These are phyloP conservation scores for Chaetoscypha palmicola DNA, from an alignment of 2,329 filamentous ascomycete genomes.

Conservation along the genomic window DNA sequence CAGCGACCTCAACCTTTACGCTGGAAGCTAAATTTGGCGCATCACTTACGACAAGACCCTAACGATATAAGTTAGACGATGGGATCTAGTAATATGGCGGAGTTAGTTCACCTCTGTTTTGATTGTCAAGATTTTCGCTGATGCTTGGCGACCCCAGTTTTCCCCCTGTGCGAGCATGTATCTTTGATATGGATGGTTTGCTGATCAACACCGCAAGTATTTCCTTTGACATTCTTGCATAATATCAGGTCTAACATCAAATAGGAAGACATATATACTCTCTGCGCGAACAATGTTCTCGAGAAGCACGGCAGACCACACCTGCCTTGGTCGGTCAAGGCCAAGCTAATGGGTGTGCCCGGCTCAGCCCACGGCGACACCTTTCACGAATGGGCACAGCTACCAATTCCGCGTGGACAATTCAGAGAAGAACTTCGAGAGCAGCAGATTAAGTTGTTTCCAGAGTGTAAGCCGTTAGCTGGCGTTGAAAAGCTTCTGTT, in stretches of 20 bases:
- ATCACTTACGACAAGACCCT: too few relatives aligned
- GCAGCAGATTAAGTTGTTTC: constrained; percentile 68
- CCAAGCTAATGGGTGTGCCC: constrained; percentile 51
- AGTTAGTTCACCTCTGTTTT: too few relatives aligned
- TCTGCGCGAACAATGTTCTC: constrained; percentile 76
- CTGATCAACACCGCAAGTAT: constrained; percentile 69
- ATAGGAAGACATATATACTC: constrained; percentile 75
- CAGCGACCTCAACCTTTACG: too few relatives aligned
- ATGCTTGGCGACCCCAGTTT: too few relatives aligned
- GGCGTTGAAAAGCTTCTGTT: constrained; percentile 65
- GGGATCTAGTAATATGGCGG: too few relatives aligned
- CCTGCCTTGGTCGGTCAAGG: constrained; percentile 93
- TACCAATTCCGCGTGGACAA: constrained; percentile 67
- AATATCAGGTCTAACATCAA: not conserved
- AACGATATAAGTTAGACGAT: too few relatives aligned
- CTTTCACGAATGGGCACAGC: constrained; percentile 72
- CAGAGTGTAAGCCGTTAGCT: constrained; percentile 65
- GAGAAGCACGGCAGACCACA: constrained; percentile 63
- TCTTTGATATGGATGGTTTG: constrained; percentile 98
- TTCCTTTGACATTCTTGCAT: not conserved
- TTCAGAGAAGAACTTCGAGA: constrained; percentile 53
- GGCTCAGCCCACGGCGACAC: constrained; percentile 43
- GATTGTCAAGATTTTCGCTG: too few relatives aligned
- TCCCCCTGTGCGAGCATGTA: constrained; percentile 77
- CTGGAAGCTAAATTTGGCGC: too few relatives aligned